Percentiles rank a stretch among this genome's conserved stretches.
Conservation (phyloP, 2,329 filamentous ascomycete species). For the Fusarium nurragi region DNA sequence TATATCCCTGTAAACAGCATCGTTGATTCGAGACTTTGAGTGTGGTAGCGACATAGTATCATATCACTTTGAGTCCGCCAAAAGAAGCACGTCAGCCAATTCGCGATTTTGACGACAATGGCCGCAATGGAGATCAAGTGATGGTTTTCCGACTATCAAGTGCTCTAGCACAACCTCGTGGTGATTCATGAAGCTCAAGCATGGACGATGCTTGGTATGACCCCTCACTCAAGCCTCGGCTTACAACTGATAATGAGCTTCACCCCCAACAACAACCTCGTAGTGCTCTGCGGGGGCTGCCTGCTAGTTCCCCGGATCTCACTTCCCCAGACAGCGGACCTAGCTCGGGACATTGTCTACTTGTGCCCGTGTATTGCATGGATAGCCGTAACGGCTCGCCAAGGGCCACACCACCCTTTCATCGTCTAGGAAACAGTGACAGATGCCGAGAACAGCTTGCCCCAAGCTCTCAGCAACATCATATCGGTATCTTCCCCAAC, state of each 20-base stretch:
- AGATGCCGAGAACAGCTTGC: constrained; percentile 3
- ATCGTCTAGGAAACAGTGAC: constrained; percentile 6
- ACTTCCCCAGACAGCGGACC: constrained; percentile 34
- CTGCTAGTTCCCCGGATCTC: constrained; percentile 31
- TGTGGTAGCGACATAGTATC: constrained; percentile 1
- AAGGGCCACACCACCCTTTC: constrained; percentile 32
- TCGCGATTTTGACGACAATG: neutral
- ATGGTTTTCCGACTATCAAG: neutral
- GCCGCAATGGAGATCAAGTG: neutral
- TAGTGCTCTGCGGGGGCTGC: constrained; percentile 26
- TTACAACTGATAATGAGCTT: constrained; percentile 9
- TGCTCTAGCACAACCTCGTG: neutral
- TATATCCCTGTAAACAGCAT: constrained; percentile 22
- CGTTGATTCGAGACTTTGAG: neutral
- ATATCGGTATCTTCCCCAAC: constrained; percentile 9
- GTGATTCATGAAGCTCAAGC: neutral
- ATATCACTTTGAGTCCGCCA: no score
- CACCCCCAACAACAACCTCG: constrained; percentile 12
- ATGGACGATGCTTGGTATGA: constrained; percentile 1
- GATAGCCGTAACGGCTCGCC: constrained; percentile 10
- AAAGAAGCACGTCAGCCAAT: constrained; percentile 12
- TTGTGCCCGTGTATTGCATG: constrained; percentile 2
- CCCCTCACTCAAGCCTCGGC: neutral
- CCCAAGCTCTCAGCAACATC: neutral
- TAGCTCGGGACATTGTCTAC: constrained; percentile 17